Conservation (phyloP, 1,284 basidiomycete species). For the Schizopora paradoxa region DNA sequence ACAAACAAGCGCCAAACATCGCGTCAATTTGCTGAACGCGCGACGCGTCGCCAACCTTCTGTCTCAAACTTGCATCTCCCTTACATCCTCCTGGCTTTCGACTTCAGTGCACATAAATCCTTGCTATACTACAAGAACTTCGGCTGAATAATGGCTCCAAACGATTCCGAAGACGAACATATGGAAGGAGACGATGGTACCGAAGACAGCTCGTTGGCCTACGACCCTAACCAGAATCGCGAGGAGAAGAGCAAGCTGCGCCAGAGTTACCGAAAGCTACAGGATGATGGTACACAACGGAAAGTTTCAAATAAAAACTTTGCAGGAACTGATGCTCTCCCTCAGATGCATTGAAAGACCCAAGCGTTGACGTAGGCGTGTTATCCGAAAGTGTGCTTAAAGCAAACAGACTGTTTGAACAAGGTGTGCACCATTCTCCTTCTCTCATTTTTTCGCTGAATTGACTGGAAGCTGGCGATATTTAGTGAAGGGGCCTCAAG, state of each 20-base stretch:
- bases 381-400: slow-evolving; percentile 48
- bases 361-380: slow-evolving; percentile 54
- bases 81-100: no score
- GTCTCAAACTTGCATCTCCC: no score
- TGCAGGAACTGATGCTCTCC: slow-evolving; percentile 20
- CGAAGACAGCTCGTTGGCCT: slow-evolving; percentile 36
- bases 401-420: slow-evolving; percentile 55
- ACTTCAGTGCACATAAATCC: no score
- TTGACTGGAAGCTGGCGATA: background rate
- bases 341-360: slow-evolving; percentile 31
- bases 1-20: no score
- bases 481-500: slow-evolving; percentile 70
- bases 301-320: background rate
- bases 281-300: slow-evolving; percentile 39
- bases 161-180: background rate
- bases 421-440: no score
- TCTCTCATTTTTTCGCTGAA: background rate
- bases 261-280: slow-evolving; percentile 62
- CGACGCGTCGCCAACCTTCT: no score
- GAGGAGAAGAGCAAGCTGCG: slow-evolving; percentile 68
- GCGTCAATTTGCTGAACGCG: no score
- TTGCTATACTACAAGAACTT: no score
- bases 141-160: no score
- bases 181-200: background rate
- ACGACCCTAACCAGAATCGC: slow-evolving; percentile 76